Evolutionary conservation across 805 yeast genomes (phyloP), one percentile per base, ranked within the genome.

Genomic region (Kazachstania viticola): DNA sequence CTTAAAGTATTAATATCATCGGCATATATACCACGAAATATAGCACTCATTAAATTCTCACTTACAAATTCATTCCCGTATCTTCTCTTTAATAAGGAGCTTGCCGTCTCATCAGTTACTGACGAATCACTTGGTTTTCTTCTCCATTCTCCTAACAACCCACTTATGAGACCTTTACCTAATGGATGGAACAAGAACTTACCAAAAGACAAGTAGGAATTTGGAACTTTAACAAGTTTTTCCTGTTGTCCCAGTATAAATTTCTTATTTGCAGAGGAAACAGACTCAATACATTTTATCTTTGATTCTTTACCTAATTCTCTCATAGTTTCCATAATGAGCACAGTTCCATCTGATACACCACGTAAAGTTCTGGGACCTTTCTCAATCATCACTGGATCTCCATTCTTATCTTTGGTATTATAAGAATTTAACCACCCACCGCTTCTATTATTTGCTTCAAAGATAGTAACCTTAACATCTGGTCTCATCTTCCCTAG

Each of bases 281-380:
- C 43, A 19, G 64, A 58, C 9, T 67, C 69, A 33, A 88, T 68
- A 8, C 75, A 85, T 33, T 65, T 64, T 5, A 88, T 58, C 22
- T 69, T 64, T 25, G 68, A 62, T 6, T 58, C 60, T 9, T 58
- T 42, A 0, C 73, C 72, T 31, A 79, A 54, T 21, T 51, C 48
- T 14, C 47, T 35, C 35, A 82, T 48, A 2, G 74, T 62, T 48
- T 81, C 93, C 15, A 79, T 56, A 6, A 81, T 69, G 17, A 82
- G 46, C 19, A 79, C 58, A 0, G 85, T 73, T 0, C 97, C 97
- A 25, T 75, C 75, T 33, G 84, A 79, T 5, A 71, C 71, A 0
- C 95, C 94, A 37, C 95, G 61, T 27, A 91, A 60, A 0, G 97
- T 91, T 30, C 97, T 61, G 0, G 98, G 97, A 0, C 97, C 98